These are phyloP conservation scores for Colletotrichum orchidophilum DNA, from an alignment of 2,329 filamentous ascomycete species.

Conservation along the genomic window DNA sequence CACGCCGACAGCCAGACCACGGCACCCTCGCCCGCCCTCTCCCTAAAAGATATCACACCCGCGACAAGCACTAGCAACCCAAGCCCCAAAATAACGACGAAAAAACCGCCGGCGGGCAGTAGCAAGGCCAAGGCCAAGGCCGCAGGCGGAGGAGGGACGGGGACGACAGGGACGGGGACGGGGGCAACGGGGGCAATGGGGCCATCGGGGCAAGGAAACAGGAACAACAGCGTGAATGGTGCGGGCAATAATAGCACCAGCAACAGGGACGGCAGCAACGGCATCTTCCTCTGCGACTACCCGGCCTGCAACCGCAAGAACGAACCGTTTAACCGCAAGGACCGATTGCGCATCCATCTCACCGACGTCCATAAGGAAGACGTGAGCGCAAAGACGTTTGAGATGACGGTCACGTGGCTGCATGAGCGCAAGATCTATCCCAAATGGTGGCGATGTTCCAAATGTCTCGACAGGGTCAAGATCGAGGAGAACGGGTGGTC, in stretches of 20 bases:
- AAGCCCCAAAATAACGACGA: constrained; percentile 27
- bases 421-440: constrained; percentile 48
- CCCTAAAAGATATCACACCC: constrained; percentile 28
- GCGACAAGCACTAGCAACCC: constrained; percentile 27
- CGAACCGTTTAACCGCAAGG: constrained; percentile 61
- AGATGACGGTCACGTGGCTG: constrained; percentile 49
- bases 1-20: constrained; percentile 46
- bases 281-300: constrained; percentile 61
- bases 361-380: constrained; percentile 66
- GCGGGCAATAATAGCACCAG: constrained; percentile 41
- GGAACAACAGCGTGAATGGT: constrained; percentile 24
- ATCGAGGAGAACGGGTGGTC: constrained; percentile 52
- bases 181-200: neutral
- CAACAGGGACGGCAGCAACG: constrained; percentile 40
- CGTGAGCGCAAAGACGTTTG: constrained; percentile 54
- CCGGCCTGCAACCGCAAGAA: constrained; percentile 53
- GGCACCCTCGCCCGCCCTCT: constrained; percentile 26
- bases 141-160: neutral
- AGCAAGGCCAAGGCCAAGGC: constrained; percentile 7
- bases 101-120: constrained; percentile 5
- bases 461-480: constrained; percentile 58
- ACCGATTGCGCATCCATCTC: constrained; percentile 67
- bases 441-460: constrained; percentile 64
- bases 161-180: neutral
- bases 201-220: neutral